Evolutionary conservation across 2,329 filamentous ascomycete species (phyloP), one percentile per base, ranked within the genome.

Genomic region (Sclerotinia borealis): DNA sequence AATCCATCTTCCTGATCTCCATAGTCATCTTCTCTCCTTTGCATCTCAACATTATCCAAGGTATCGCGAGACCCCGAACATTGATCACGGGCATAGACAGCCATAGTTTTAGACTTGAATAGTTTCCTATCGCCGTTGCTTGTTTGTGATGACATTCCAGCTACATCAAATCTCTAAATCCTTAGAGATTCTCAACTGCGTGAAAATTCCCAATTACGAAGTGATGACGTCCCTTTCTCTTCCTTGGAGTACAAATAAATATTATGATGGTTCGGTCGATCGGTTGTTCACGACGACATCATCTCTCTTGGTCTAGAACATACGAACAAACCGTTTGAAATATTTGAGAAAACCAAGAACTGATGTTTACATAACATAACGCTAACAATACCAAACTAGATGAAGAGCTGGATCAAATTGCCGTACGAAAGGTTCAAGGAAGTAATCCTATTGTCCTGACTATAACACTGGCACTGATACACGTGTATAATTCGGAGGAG

Each of bases 11-110:
- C 66, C 9, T 67, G 64, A n/a, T 65, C 67, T 7, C 66, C 65
- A 37, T 54, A 56, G 2, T 63, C 54, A 31, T 69, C 66, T 37
- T 72, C 67, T 52, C 66, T 63, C 41, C 71, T 69, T 48, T 70
- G 67, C 66, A 72, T 69, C 52, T 74, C 71, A 4, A 73, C 63
- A 49, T 69, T 63, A 8, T 73, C 62, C 36, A 68, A n/a, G 15
- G 66, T 67, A 43, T 64, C 56, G 55, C 62, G 67, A 8, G 63
- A 61, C 17, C 52, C 37, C 8, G 63, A 64, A 13, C 61, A 64
- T 2, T 43, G 41, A 27, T 68, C 29, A 36, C 19, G 7, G n/a
- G 54, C n/a, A 25, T 64, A 68, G 22, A 54, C 56, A 59, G 54
- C 59, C 70, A 72, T 71, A n/a, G 4, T 17, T 22, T 15, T 13